A percentile compares a stretch with the other conserved stretches of the same genome.
These are phyloP conservation scores for Paramecium caudatum DNA, from an alignment of 73 alveolate species.

Conservation along the genomic window DNA sequence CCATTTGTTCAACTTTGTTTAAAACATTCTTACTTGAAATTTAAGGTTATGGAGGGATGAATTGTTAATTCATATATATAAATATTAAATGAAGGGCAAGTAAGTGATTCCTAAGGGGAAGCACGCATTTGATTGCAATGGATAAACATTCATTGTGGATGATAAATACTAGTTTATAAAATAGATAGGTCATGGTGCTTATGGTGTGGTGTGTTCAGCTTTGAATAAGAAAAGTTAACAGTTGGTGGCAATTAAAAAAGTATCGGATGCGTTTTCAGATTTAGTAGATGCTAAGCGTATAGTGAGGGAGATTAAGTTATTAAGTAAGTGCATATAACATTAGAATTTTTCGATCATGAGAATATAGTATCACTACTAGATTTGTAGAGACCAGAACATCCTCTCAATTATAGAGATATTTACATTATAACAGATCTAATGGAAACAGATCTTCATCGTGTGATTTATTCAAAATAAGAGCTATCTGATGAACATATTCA, in stretches of 20 bases:
- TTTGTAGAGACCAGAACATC: constrained; percentile 84
- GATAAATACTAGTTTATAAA: constrained; percentile 79
- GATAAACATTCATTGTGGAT: constrained; percentile 77
- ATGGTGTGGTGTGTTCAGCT: constrained; percentile 84
- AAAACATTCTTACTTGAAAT: no score
- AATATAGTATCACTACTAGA: constrained; percentile 90
- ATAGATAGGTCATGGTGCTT: constrained; percentile 83
- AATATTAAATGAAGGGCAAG: constrained; percentile 4
- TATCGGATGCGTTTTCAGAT: constrained; percentile 84
- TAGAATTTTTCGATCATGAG: constrained; percentile 89
- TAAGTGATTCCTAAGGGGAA: constrained; percentile 71
- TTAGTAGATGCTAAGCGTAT: constrained; percentile 81
- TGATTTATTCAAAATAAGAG: constrained; percentile 83
- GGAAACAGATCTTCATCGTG: constrained; percentile 91
- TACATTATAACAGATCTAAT: constrained; percentile 86
- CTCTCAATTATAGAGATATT: constrained; percentile 83
- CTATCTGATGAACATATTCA: constrained; percentile 82
- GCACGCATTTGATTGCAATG: constrained; percentile 73
- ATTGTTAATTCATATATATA: no score
- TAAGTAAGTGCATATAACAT: constrained; percentile 15
- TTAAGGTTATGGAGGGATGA: no score
- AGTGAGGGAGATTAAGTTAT: constrained; percentile 80
- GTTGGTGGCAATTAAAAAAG: constrained; percentile 86
- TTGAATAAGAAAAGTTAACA: constrained; percentile 74
- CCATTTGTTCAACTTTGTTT: no score